A percentile compares a stretch with the other conserved stretches of the same genome.
Conservation (phyloP, 441 rosid genomes). For the Euphorbia celastroides region DNA sequence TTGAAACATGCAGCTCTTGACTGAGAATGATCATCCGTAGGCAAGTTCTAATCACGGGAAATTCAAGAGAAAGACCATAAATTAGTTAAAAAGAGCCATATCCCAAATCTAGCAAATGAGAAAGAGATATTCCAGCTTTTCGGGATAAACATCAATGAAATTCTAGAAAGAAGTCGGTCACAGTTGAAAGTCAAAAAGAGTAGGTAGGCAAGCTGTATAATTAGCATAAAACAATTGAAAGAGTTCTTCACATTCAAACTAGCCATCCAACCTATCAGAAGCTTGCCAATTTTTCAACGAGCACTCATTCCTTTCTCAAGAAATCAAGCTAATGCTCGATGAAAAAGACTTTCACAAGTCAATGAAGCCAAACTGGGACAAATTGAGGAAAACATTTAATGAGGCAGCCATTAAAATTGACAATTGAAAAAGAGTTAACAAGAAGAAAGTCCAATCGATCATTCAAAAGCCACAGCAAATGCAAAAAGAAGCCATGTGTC, state of each 20-base stretch:
- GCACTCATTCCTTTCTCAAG: neutral
- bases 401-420: conserved; percentile 10
- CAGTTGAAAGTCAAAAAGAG: conserved; percentile 24
- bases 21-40: neutral
- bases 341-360: too few relatives aligned
- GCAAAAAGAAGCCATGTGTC: neutral
- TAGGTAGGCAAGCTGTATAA: neutral
- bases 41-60: neutral
- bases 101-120: neutral
- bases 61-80: neutral
- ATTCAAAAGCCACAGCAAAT: neutral
- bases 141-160: neutral
- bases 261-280: neutral
- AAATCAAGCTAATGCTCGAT: neutral
- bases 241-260: neutral
- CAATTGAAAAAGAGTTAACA: too few relatives aligned
- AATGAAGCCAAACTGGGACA: neutral
- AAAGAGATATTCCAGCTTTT: neutral
- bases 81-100: neutral
- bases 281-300: conserved; percentile 19
- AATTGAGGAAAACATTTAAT: neutral
- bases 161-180: neutral
- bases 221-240: neutral
- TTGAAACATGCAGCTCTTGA: neutral
- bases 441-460: too few relatives aligned